Base-by-base conservation (phyloP, 257 asterid species). In the Ligustrum vulgare region DNA sequence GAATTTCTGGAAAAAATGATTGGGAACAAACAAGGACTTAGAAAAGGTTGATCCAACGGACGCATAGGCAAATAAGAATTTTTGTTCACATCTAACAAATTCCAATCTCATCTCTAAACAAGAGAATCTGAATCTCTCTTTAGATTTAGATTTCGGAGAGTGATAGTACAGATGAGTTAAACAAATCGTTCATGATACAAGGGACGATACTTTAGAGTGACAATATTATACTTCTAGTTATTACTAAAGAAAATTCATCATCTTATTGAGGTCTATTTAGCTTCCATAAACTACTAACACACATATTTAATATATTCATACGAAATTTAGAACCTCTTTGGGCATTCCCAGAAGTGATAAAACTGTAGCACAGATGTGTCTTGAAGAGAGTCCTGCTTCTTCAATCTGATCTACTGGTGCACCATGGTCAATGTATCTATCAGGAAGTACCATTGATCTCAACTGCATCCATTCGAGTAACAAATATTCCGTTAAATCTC, bases 381-480 rank as follows among this genome's bases (percentile, higher is more conserved):
- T 84, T 3, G 95, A 81, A 36, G 97, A 89, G 3, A 91, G 86
- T 32, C 95, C 95, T 33, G 95, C 95, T 72, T 75, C 92, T 85
- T 91, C 93, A 39, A 89, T 85, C 80, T 91, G 95, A 85, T 91
- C 97, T 8, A 70, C 74, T 0, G 95, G 93, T 51, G 97, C 84
- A 63, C 97, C 97, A 67, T 91, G 97, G 73, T 91, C 93, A 41
- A 91, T 82, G 82, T 91, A 91, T 81, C 86, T 84, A 81, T 91
- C 97, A 0, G 97, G 97, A 20, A 91, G 89, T 34, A 91, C 85
- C 93, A 91, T 86, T 58, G 93, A 84, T 81, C 93, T 86, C 85
- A 89, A 72, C 95, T 91, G 95, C 91, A 85, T 22, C 32, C 2
- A 37, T 37, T 37, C 11, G 12, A 37, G 41, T 8, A 37, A 37